Conservation (phyloP, 352 stramenopile genomes). For the Peronospora belbahrii region DNA sequence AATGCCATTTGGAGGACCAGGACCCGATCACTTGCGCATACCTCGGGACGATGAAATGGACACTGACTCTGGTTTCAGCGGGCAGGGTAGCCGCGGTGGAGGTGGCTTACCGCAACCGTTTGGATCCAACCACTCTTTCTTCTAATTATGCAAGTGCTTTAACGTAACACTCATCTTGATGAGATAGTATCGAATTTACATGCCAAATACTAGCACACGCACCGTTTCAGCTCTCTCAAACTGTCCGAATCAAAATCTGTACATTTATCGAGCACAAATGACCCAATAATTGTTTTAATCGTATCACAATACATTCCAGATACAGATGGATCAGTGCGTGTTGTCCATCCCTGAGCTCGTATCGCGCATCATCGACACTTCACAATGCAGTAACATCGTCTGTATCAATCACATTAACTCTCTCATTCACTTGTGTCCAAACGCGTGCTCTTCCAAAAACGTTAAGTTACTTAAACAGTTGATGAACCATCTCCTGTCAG, state of each 20-base stretch:
- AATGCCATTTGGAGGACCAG: slow-evolving; percentile 67
- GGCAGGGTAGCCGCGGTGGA: slow-evolving; percentile 19
- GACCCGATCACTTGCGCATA: slow-evolving; percentile 77
- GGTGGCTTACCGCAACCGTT: slow-evolving; percentile 44
- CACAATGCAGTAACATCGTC: slow-evolving; percentile 3
- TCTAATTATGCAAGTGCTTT: slow-evolving; percentile 19
- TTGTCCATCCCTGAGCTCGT: slow-evolving; percentile 17
- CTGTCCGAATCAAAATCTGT: background rate
- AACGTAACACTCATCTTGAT: background rate
- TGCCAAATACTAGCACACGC: background rate
- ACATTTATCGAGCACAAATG: background rate
- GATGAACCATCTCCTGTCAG: slow-evolving; percentile 9
- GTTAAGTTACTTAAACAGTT: slow-evolving; percentile 15
- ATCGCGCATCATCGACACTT: slow-evolving; percentile 4
- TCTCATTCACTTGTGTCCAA: slow-evolving; percentile 1
- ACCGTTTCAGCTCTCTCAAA: background rate
- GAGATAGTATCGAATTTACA: background rate
- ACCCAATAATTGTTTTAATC: too few relatives aligned
- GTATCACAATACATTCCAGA: background rate
- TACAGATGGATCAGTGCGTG: background rate
- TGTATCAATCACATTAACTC: slow-evolving; percentile 6
- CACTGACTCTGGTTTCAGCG: slow-evolving; percentile 33
- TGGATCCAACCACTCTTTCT: slow-evolving; percentile 62
- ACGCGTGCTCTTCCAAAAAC: slow-evolving; percentile 1
- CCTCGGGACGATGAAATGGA: slow-evolving; percentile 56